These are phyloP conservation scores for Melastoma candidum DNA, from an alignment of 441 rosid species.

Conservation along the genomic window DNA sequence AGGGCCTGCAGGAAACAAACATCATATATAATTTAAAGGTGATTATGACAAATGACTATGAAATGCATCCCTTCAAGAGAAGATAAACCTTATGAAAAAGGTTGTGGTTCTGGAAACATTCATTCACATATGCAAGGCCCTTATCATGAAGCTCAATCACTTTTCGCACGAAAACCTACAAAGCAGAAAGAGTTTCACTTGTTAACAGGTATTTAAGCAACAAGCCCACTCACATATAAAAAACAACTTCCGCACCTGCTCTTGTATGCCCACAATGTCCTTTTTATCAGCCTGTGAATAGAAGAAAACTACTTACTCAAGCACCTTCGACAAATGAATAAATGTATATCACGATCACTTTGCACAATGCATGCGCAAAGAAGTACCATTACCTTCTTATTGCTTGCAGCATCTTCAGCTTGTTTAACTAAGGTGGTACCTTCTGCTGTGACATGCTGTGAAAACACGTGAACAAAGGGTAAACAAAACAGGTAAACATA, in stretches of 20 bases:
- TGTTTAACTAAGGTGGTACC: slow-evolving; percentile 41
- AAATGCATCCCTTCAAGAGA: no score
- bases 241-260: slow-evolving; percentile 25
- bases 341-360: no score
- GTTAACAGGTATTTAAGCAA: not conserved
- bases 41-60: no score
- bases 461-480: not conserved
- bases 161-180: slow-evolving; percentile 39
- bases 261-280: slow-evolving; percentile 56
- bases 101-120: slow-evolving; percentile 34
- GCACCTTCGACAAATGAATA: no score
- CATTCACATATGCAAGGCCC: slow-evolving; percentile 34
- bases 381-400: slow-evolving; percentile 29
- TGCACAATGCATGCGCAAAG: no score
- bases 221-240: not conserved
- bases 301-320: not conserved
- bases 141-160: slow-evolving; percentile 44
- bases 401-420: slow-evolving; percentile 48
- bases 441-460: slow-evolving; percentile 46
- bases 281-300: slow-evolving; percentile 45
- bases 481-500: not conserved
- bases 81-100: slow-evolving; percentile 36
- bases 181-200: slow-evolving; percentile 10
- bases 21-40: not conserved
- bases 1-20: slow-evolving; percentile 1